phyloP scores from a whole-genome alignment of 2,329 filamentous ascomycete genomes.

The Botryotinia convoluta region DNA sequence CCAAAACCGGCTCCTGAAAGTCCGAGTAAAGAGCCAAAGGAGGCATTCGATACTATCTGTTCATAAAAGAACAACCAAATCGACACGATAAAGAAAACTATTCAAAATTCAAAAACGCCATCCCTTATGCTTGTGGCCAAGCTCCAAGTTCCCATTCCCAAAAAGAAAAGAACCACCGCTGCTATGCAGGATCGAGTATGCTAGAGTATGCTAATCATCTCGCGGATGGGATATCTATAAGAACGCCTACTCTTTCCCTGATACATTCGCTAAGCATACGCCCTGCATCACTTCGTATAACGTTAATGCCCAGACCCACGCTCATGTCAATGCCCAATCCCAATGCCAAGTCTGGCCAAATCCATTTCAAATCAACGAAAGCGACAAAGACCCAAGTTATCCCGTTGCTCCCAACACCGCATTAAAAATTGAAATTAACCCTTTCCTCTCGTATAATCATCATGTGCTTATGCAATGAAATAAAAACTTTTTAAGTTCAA shows the following conservation, averaged over 20 bases:
- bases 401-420: conserved; percentile 10
- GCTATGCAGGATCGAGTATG: conserved; percentile 11
- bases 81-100: background rate
- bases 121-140: background rate
- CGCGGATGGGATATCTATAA: conserved; percentile 12
- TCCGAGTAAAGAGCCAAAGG: background rate
- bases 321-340: background rate
- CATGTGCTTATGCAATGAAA: background rate
- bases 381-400: background rate
- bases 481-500: background rate
- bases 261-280: background rate
- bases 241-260: background rate
- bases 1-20: background rate
- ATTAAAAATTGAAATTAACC: background rate
- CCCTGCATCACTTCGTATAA: conserved; percentile 1
- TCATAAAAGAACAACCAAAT: background rate
- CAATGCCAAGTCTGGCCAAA: background rate
- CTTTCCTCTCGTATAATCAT: conserved; percentile 1
- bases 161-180: conserved; percentile 3
- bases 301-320: background rate
- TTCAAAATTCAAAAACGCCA: background rate
- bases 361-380: background rate
- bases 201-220: background rate
- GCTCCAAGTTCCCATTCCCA: background rate
- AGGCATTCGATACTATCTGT: background rate